Evolutionary conservation across 164 flowering plant species (phyloP), one percentile per base, ranked within the genome.

Genomic region (Paratinospora sagittata): DNA sequence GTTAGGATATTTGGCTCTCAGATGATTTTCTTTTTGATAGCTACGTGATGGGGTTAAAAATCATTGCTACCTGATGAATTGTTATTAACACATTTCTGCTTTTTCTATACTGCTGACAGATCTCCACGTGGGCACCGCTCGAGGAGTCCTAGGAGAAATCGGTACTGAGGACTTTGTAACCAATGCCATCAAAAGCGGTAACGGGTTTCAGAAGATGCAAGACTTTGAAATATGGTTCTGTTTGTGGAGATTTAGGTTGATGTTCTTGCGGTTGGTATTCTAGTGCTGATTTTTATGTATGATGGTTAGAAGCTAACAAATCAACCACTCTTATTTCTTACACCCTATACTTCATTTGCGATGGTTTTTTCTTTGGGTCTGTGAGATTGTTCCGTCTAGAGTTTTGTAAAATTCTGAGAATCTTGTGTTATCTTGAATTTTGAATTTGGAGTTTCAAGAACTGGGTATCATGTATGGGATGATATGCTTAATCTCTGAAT

Each of bases 121-220:
- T 83, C 86, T 26, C 83, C 84, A 36, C 84, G 80, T 57, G 80
- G 80, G 45, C 84, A 80, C 62, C 80, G 84, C 10, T 83, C 86
- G 26, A 83, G 84, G 73, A 83, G 86, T 78, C 86, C 84, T 6
- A 76, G 82, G 76, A 76, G 81, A 72, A 78, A n/a, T n/a, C n/a
- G 86, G 64, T 73, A 75, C 45, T 72, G 67, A 76, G 13, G n/a
- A 19, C 23, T 16, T 30, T 10, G n/a, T 63, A n/a, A 10, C 37
- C 58, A 10, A 21, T 19, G n/a, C 21, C 19, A 52, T 52, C 21
- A 52, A 6, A 10, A 52, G 16, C 3, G n/a, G 19, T 19, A 52
- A 52, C 5, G 21, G 58, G 58, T 52, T 52, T 39, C 10, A 7
- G n/a, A n/a, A 17, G 58, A 52, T 16, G 19, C n/a, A 2, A 52